Percentiles rank a stretch among this genome's conserved stretches.
phyloP scores from a whole-genome alignment of 2,329 filamentous ascomycete genomes.

The Botryosphaeria dothidea region DNA sequence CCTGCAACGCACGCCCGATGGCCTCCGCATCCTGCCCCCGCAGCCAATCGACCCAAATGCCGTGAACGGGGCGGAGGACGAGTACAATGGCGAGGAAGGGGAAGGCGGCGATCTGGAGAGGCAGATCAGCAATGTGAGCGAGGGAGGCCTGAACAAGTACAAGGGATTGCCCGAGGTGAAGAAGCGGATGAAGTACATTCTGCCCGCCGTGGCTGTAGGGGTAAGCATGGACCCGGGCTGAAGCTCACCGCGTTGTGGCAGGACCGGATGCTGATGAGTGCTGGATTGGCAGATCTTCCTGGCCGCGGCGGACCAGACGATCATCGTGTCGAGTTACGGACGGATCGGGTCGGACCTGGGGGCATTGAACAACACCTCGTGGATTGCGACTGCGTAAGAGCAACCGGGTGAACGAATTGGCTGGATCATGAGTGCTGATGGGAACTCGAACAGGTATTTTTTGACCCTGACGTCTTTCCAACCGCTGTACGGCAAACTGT shows the following conservation, averaged over 20 bases:
- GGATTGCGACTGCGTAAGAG: slow-evolving; percentile 65
- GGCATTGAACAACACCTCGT: slow-evolving; percentile 72
- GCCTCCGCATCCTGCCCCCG: slow-evolving; percentile 15
- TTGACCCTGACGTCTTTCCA: slow-evolving; percentile 75
- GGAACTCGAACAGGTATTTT: slow-evolving; percentile 57
- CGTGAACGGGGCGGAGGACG: slow-evolving; percentile 30
- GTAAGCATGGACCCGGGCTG: slow-evolving; percentile 41
- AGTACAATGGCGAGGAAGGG: slow-evolving; percentile 21
- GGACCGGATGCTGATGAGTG: slow-evolving; percentile 14
- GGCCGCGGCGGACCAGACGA: slow-evolving; percentile 72
- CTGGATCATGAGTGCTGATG: not conserved
- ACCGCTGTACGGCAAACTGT: slow-evolving; percentile 71
- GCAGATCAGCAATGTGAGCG: slow-evolving; percentile 33
- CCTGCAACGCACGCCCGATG: slow-evolving; percentile 28
- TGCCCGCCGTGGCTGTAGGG: slow-evolving; percentile 64
- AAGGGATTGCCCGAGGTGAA: slow-evolving; percentile 51
- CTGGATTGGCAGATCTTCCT: slow-evolving; percentile 61
- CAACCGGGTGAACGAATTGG: not conserved
- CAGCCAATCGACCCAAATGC: slow-evolving; percentile 28
- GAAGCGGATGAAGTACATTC: slow-evolving; percentile 56
- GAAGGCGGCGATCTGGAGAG: slow-evolving; percentile 38
- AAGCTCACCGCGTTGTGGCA: not conserved
- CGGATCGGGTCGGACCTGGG: slow-evolving; percentile 75
- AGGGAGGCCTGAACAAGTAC: slow-evolving; percentile 31
- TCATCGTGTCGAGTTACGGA: slow-evolving; percentile 76